Evolutionary conservation across 106 monocot genomes (phyloP).

Genomic region (Agapanthus africanus): DNA sequence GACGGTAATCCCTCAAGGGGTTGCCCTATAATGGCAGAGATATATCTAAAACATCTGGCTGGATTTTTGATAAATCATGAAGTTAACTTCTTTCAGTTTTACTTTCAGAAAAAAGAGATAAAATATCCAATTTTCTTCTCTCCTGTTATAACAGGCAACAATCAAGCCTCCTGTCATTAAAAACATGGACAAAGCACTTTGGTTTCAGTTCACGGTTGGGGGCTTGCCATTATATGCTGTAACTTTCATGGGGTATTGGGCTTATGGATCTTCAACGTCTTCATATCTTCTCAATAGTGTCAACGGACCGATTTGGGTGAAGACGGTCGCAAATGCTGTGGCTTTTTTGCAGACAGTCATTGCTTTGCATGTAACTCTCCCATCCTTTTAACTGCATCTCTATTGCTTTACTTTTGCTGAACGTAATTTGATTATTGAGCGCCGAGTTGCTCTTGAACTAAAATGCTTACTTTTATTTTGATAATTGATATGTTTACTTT

Average conservation of each 20-base stretch:
- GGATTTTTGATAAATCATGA: too few species aligned
- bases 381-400: background rate
- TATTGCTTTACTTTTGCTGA: background rate
- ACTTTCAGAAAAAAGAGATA: too few species aligned
- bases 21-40: too few species aligned
- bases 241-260: slow-evolving; percentile 64
- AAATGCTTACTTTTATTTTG: too few species aligned
- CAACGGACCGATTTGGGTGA: slow-evolving; percentile 51
- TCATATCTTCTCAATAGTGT: slow-evolving; percentile 49
- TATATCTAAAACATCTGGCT: too few species aligned
- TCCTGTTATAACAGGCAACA: slow-evolving; percentile 51
- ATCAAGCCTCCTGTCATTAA: slow-evolving; percentile 53
- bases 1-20: too few species aligned
- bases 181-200: slow-evolving; percentile 72
- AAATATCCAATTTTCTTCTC: background rate
- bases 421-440: too few species aligned
- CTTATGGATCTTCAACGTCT: slow-evolving; percentile 65
- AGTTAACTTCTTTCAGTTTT: too few species aligned
- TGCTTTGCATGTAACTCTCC: slow-evolving; percentile 47
- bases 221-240: slow-evolving; percentile 50
- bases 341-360: slow-evolving; percentile 65
- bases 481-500: too few species aligned
- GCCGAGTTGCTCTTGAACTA: too few species aligned
- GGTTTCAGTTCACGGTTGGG: slow-evolving; percentile 60
- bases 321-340: slow-evolving; percentile 42